These are phyloP conservation scores for Pseudopyricularia cyperi DNA, from an alignment of 2,329 filamentous ascomycete genomes.

Conservation along the genomic window DNA sequence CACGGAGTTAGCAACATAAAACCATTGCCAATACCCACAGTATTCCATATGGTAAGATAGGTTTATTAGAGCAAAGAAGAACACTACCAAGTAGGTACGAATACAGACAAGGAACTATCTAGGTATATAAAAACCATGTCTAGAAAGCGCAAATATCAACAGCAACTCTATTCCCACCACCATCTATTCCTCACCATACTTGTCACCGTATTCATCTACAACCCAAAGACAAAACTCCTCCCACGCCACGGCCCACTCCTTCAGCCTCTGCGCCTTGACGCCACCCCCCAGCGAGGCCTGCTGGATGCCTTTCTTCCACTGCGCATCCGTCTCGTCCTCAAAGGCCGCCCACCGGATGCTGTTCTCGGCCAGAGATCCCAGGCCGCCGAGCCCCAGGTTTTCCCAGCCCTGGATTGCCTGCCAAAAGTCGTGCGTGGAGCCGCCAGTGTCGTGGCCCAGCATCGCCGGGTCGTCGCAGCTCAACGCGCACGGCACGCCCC, in stretches of 20 bases:
- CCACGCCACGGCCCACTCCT: conserved; percentile 71
- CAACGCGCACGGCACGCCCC: conserved; percentile 71
- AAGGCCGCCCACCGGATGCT: conserved; percentile 83
- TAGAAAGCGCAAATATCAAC: no score
- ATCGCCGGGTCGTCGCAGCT: conserved; percentile 89
- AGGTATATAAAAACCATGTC: no score
- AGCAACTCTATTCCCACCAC: neutral
- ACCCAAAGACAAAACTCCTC: conserved; percentile 89
- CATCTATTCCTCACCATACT: conserved; percentile 34
- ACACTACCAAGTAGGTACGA: no score
- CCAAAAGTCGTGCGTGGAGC: conserved; percentile 90
- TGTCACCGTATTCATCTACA: conserved; percentile 58
- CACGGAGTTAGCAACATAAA: no score
- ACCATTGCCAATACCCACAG: no score
- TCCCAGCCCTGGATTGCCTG: conserved; percentile 85
- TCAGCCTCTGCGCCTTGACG: conserved; percentile 57
- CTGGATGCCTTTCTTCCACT: conserved; percentile 62
- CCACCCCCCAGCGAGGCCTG: conserved; percentile 61
- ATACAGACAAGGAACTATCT: no score
- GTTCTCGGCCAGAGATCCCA: conserved; percentile 83
- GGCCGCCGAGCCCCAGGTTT: conserved; percentile 74
- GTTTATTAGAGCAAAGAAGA: no score
- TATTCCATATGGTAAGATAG: no score
- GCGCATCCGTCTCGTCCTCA: conserved; percentile 59
- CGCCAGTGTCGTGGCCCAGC: conserved; percentile 67